A percentile compares a stretch with the other conserved stretches of the same genome.
Evolutionary conservation across 352 stramenopile genomes (phyloP).

Genomic region (Pythium coloratum): DNA sequence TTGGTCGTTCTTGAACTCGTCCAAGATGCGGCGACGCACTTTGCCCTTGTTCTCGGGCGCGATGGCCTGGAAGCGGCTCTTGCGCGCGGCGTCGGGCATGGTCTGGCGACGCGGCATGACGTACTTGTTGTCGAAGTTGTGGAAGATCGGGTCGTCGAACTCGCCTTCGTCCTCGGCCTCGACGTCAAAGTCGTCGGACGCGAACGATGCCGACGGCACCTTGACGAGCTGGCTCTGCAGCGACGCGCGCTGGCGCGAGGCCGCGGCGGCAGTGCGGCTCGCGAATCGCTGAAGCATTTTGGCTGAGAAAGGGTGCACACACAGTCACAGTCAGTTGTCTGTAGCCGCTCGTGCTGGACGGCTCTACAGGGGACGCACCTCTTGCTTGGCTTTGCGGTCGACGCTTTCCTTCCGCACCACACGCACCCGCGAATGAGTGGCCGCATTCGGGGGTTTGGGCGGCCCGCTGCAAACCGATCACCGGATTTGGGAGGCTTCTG

Average conservation of each 20-base stretch:
- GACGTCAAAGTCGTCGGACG: conserved; percentile 38
- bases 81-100: conserved; percentile 72
- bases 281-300: conserved; percentile 69
- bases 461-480: conserved; percentile 6
- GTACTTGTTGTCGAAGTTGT: conserved; percentile 58
- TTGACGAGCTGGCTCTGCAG: conserved; percentile 25
- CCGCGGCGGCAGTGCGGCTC: conserved; percentile 34
- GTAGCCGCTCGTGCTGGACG: not conserved
- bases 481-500: not conserved
- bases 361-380: not conserved
- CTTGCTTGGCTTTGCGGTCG: not conserved
- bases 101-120: conserved; percentile 59
- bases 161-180: conserved; percentile 74
- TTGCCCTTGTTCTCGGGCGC: conserved; percentile 75
- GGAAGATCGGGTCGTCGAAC: conserved; percentile 65
- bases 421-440: conserved; percentile 18
- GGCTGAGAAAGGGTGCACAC: not conserved
- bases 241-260: conserved; percentile 23
- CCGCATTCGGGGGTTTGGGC: not conserved
- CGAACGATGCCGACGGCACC: conserved; percentile 45
- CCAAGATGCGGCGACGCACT: conserved; percentile 70
- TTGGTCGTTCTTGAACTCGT: conserved; percentile 79
- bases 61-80: conserved; percentile 76
- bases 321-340: not conserved
- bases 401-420: conserved; percentile 1